Evolutionary conservation across 2,329 filamentous ascomycete genomes (phyloP), one percentile per base, ranked within the genome.

Genomic region (Arthrobotrys sphaeroides): DNA sequence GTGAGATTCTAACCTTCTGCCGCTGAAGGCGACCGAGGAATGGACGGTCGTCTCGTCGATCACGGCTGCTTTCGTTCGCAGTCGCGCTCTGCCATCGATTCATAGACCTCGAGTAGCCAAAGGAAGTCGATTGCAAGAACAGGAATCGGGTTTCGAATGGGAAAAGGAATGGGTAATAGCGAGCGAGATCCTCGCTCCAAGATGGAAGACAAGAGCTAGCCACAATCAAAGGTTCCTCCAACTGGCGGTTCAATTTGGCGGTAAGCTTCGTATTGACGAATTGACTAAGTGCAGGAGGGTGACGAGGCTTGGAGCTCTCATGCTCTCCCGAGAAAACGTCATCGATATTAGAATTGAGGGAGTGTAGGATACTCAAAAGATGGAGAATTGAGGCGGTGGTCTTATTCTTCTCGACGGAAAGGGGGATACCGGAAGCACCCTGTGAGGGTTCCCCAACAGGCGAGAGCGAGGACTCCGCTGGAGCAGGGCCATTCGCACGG

Each of bases 231-330:
- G 95, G 95, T 83, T 99, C 96, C 81, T 99, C 95, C 10, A 99
- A 85, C 82, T 99, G 96, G 26, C 95, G 90, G 81, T 99, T 99
- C 68, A 99, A 87, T 84, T 99, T 99, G 0, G 95, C 96, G 0
- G 95, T 99, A 38, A 99, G 87, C 82, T 99, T 99, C 0, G 95
- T 97, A 81, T 99, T 99, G 83, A 99, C 95, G 80, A 99, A 99
- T 79, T 98, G 94, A 1, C 94, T 90, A 51, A 96, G 83, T 0
- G 94, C 92, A 82, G 98, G 94, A 0, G 90, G 87, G 57, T 91
- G 92, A 26, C 96, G 65, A 9, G 78, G 85, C 77, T 88, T 89
- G 72, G 91, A 83, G 1, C 87, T 84, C 61, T 90, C 89, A 80
- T 91, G 91, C 79, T 91, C 91, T 77, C 94, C 91, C 1, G 91